phyloP scores from a whole-genome alignment of 1,284 basidiomycete genomes.

The Cerrena zonata region DNA sequence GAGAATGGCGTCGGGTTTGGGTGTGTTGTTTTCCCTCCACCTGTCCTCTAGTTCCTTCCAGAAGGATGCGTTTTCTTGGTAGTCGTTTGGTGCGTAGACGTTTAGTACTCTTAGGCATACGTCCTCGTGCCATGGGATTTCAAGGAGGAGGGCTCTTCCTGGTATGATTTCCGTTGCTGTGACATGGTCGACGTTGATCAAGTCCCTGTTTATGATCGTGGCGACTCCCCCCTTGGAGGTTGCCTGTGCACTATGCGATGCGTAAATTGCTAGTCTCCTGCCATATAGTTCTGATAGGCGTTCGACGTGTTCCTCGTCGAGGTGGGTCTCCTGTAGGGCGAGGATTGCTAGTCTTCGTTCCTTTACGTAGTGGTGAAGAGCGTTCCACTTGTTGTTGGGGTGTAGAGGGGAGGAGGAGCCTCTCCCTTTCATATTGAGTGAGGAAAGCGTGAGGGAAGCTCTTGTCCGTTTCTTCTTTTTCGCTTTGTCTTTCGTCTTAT shows the following conservation, averaged over 20 bases:
- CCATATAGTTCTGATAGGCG: slow-evolving; percentile 12
- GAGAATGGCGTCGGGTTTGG: slow-evolving; percentile 26
- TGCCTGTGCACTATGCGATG: not conserved
- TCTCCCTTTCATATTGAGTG: too few relatives aligned
- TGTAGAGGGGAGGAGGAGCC: not conserved
- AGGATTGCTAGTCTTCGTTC: slow-evolving; percentile 21
- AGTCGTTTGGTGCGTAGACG: slow-evolving; percentile 22
- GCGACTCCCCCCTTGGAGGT: slow-evolving; percentile 24
- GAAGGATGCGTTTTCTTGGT: slow-evolving; percentile 15
- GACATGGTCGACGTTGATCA: slow-evolving; percentile 11
- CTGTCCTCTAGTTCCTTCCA: slow-evolving; percentile 15
- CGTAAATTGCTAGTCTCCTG: slow-evolving; percentile 12
- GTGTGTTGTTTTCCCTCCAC: not conserved
- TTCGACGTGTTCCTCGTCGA: slow-evolving; percentile 9
- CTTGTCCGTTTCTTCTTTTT: not conserved
- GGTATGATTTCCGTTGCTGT: slow-evolving; percentile 20
- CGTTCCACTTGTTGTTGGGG: slow-evolving; percentile 23
- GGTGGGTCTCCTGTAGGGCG: slow-evolving; percentile 26
- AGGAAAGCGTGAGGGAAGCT: not conserved
- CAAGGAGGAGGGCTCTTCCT: slow-evolving; percentile 26
- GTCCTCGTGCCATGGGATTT: slow-evolving; percentile 9
- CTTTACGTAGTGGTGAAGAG: slow-evolving; percentile 17
- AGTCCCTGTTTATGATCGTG: slow-evolving; percentile 30
- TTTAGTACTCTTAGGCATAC: slow-evolving; percentile 12
- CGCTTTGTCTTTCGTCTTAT: not conserved